Conservation (phyloP, 352 stramenopile genomes). For the Globisporangium nagaii region DNA sequence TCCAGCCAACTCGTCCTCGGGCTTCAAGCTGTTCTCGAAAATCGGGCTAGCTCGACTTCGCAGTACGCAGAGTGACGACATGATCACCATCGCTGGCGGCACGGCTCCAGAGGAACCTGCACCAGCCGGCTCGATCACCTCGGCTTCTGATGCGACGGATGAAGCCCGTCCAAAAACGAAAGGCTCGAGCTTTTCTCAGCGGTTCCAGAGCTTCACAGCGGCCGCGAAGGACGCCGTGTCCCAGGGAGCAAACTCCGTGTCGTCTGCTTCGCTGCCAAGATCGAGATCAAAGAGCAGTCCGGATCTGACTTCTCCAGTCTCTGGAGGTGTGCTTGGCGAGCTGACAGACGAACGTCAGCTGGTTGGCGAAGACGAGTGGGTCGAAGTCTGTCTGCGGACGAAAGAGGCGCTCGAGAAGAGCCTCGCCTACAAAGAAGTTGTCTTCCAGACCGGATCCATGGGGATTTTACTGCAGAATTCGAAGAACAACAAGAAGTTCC, state of each 20-base stretch:
- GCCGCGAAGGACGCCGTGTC: conserved; percentile 63
- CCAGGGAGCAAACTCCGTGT: conserved; percentile 19
- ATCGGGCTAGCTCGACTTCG: conserved; percentile 39
- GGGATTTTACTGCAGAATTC: conserved; percentile 80
- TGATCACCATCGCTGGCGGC: conserved; percentile 6
- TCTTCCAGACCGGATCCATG: conserved; percentile 62
- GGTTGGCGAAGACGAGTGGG: conserved; percentile 67
- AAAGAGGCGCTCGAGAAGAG: conserved; percentile 49
- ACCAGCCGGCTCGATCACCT: background rate
- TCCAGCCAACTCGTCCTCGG: conserved; percentile 12
- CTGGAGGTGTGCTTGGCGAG: conserved; percentile 3
- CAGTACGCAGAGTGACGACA: conserved; percentile 28
- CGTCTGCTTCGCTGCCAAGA: background rate
- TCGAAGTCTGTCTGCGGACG: conserved; percentile 58
- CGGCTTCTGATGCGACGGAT: background rate
- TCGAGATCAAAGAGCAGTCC: conserved; percentile 13
- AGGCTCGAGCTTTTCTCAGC: conserved; percentile 54
- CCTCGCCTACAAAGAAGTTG: conserved; percentile 51
- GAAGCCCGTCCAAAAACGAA: conserved; percentile 16
- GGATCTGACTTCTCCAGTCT: conserved; percentile 3
- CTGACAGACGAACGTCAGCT: conserved; percentile 25
- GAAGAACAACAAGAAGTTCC: conserved; percentile 52
- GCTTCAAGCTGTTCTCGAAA: conserved; percentile 47
- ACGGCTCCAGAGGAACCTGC: background rate
- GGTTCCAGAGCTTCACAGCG: conserved; percentile 56